Evolutionary conservation across 1,284 basidiomycete genomes (phyloP).

Genomic region (Boletus semigastroideus): DNA sequence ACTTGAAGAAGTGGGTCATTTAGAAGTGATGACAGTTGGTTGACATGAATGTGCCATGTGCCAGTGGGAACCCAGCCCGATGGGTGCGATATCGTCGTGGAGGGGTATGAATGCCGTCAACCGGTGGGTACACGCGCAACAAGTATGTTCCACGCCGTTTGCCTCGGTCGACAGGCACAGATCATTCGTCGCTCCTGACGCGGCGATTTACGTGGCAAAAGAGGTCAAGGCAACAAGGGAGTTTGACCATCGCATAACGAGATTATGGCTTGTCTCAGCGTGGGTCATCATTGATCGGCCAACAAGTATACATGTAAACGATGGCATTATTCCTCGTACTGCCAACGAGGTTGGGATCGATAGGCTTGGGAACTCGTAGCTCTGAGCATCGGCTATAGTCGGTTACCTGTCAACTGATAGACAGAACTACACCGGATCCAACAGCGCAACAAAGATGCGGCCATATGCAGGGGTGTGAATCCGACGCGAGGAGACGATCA

Average conservation of each 20-base stretch:
- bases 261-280: neutral
- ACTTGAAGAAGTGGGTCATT: neutral
- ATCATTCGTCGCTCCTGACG: constrained; percentile 1
- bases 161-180: constrained; percentile 6
- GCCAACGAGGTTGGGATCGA: neutral
- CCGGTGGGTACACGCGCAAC: neutral
- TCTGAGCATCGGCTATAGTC: neutral
- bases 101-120: constrained; percentile 11
- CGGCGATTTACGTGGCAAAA: constrained; percentile 16
- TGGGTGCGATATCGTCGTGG: constrained; percentile 1
- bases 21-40: neutral
- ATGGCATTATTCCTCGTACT: neutral
- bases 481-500: constrained; percentile 4
- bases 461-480: constrained; percentile 21
- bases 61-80: neutral
- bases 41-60: constrained; percentile 1
- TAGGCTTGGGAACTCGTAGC: constrained; percentile 1
- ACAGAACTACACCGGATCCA: neutral
- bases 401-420: neutral
- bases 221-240: constrained; percentile 15
- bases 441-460: constrained; percentile 3
- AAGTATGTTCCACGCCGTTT: neutral
- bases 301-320: constrained; percentile 1
- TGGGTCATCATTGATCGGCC: constrained; percentile 1
- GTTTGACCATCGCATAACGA: neutral